phyloP scores from a whole-genome alignment of 2,329 filamentous ascomycete species.

The Aspergillus pseudonomiae region DNA sequence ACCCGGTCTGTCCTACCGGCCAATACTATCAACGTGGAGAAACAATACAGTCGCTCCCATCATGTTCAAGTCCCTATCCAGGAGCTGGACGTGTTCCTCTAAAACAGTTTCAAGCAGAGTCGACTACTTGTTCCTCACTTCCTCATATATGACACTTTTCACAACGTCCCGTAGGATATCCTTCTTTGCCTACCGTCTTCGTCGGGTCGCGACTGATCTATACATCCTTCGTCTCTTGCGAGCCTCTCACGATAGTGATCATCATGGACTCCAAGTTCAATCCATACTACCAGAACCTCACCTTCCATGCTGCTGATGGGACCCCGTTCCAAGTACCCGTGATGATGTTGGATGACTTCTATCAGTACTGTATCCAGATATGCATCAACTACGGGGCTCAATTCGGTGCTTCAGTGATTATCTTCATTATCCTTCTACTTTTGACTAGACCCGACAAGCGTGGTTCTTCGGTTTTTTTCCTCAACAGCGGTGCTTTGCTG shows the following conservation, averaged over 20 bases:
- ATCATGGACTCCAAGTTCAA: slow-evolving; percentile 46
- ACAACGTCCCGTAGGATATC: slow-evolving; percentile 6
- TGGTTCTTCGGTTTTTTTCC: slow-evolving; percentile 63
- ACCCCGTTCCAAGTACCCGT: slow-evolving; percentile 47
- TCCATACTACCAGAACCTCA: slow-evolving; percentile 56
- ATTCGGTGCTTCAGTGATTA: slow-evolving; percentile 67
- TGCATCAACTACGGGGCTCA: slow-evolving; percentile 71
- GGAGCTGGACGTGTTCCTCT: not conserved
- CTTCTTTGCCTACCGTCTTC: not conserved
- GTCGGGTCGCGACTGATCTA: not conserved
- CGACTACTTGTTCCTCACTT: not conserved
- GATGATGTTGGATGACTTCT: slow-evolving; percentile 47
- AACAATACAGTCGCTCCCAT: not conserved
- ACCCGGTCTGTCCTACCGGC: slow-evolving; percentile 13
- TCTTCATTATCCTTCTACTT: slow-evolving; percentile 67
- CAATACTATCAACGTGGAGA: slow-evolving; percentile 4
- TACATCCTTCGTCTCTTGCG: not conserved
- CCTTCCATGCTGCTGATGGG: slow-evolving; percentile 50
- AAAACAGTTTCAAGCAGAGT: not conserved
- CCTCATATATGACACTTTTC: not conserved
- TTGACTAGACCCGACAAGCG: slow-evolving; percentile 70
- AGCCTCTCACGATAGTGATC: not conserved
- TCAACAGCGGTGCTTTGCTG: slow-evolving; percentile 65
- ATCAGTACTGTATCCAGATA: slow-evolving; percentile 51
- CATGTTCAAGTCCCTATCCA: slow-evolving; percentile 19